Base-by-base conservation (phyloP, 2,329 filamentous ascomycete genomes). In the Geosmithia putterillii region DNA sequence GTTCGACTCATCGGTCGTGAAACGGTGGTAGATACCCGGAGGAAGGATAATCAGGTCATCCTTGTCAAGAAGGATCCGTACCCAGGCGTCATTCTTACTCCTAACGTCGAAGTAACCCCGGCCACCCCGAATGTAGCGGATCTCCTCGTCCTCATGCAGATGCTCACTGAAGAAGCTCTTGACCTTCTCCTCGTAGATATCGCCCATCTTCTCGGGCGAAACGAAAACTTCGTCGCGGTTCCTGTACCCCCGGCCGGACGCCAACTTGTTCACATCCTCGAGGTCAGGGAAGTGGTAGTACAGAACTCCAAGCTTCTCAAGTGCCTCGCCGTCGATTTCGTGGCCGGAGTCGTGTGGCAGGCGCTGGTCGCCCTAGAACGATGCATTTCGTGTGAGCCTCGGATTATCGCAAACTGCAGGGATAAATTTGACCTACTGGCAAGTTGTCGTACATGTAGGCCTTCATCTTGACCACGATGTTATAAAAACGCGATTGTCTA, bases 131-230 rank as follows among this genome's bases (percentile, higher is more conserved):
- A 98, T 89, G 57, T 95, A 98, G 40, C 92, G 74, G 51, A 98
- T 98, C 73, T 98, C 92, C 67, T 98, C 92, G 53, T 98, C 92
- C 68, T 98, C 92, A 60, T 98, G 92, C 54, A 98, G 63, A 62
- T 98, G 92, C 71, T 98, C 92, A 54, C 84, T 62, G 69, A 96
- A 98, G 70, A 98, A 98, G 51, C 66, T 78, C 68, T 87, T 89
- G 49, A 98, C 87, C 64, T 96, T 96, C 49, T 84, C 77, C 65
- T 98, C 90, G 67, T 96, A 98, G 38, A 79, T 66, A 35, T 77
- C 83, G 45, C 87, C 88, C 82, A 96, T 87, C 50, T 79, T 83
- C 49, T 80, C 70, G 0, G 89, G 90, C 7, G 86, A 94, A 19
- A 98, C 86, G 47, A 77, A 85, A 60, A 96, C 85, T 65, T 94